phyloP scores from a whole-genome alignment of 2,329 filamentous ascomycete species.

The Fusarium sp. region DNA sequence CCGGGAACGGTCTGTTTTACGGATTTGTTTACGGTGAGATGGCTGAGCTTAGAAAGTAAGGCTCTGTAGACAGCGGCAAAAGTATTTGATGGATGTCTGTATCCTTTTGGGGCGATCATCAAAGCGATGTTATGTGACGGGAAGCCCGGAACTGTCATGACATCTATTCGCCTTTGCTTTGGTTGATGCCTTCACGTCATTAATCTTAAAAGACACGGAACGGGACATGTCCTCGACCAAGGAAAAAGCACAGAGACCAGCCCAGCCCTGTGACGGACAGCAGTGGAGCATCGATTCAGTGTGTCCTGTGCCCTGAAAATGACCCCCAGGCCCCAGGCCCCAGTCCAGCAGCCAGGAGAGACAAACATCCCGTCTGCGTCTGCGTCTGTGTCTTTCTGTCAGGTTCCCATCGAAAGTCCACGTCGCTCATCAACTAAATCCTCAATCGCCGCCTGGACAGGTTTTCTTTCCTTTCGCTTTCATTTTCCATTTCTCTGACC shows the following conservation, averaged over 20 bases:
- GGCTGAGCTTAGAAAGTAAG: too few relatives aligned
- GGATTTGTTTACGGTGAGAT: too few relatives aligned
- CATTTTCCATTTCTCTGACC: conserved; percentile 7
- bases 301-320: conserved; percentile 25
- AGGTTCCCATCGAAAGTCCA: background rate
- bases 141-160: too few relatives aligned
- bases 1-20: too few relatives aligned
- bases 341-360: background rate
- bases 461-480: background rate
- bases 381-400: background rate
- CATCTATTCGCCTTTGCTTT: background rate
- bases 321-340: conserved; percentile 2
- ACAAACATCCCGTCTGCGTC: conserved; percentile 11
- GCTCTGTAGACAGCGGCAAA: too few relatives aligned
- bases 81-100: too few relatives aligned
- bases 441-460: conserved; percentile 6
- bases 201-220: background rate
- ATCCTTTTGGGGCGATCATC: too few relatives aligned
- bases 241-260: conserved; percentile 27
- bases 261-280: conserved; percentile 4
- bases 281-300: conserved; percentile 27
- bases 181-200: conserved; percentile 14
- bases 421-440: conserved; percentile 18
- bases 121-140: too few relatives aligned
- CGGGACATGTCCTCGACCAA: conserved; percentile 7